phyloP scores from a whole-genome alignment of 225 moss, liverwort and hornwort genomes.

The Marchantia paleacea region DNA sequence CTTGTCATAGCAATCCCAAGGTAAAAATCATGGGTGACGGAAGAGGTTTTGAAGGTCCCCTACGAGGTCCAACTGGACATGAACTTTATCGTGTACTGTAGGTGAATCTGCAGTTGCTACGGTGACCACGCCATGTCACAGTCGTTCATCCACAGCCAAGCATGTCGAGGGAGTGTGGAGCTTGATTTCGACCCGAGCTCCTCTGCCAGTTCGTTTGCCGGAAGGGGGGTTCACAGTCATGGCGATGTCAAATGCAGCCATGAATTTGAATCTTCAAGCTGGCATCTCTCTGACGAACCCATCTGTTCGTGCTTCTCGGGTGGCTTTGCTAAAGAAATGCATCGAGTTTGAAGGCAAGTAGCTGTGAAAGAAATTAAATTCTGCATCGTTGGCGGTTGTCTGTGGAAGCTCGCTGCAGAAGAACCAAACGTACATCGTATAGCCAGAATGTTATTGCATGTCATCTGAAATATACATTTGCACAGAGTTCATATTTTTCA shows the following conservation, averaged over 20 bases:
- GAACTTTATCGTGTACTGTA: too few species aligned
- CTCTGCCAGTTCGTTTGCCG: neutral
- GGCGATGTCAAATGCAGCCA: constrained; percentile 12
- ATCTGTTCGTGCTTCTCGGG: neutral
- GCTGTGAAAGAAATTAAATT: neutral
- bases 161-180: too few species aligned
- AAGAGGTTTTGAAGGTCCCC: too few species aligned
- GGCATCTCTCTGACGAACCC: neutral
- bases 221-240: neutral
- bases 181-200: too few species aligned
- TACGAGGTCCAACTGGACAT: too few species aligned
- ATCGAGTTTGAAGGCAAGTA: constrained; percentile 33
- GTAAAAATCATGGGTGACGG: too few species aligned
- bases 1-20: too few species aligned
- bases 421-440: neutral
- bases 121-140: too few species aligned
- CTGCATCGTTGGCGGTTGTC: neutral
- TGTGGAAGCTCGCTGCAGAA: neutral
- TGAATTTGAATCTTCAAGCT: constrained; percentile 15
- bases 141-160: too few species aligned
- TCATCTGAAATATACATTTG: too few species aligned
- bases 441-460: neutral
- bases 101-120: too few species aligned
- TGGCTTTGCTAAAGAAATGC: constrained; percentile 11
- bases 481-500: too few species aligned